phyloP scores from a whole-genome alignment of 2,329 filamentous ascomycete species.

The Penicillium glabrum region DNA sequence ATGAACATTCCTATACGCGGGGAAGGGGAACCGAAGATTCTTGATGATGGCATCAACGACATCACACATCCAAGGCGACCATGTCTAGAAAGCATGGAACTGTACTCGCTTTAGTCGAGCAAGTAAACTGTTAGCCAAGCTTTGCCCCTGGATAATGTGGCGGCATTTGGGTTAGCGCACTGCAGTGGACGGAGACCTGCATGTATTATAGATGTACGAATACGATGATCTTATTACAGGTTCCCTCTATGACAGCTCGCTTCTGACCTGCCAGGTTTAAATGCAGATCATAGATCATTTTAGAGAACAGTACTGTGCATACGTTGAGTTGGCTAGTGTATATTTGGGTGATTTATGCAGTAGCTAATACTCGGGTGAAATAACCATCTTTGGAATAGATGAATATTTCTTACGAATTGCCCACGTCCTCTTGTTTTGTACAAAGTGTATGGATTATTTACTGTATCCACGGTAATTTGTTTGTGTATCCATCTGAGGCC shows the following conservation, averaged over 20 bases:
- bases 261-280: not conserved
- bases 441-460: not conserved
- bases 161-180: not conserved
- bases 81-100: not conserved
- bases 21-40: slow-evolving; percentile 7
- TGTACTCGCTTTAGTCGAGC: not conserved
- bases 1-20: slow-evolving; percentile 18
- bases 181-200: not conserved
- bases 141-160: slow-evolving; percentile 15
- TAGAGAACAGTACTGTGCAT: too few relatives aligned
- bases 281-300: not conserved
- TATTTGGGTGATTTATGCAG: not conserved
- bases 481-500: not conserved
- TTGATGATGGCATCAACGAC: slow-evolving; percentile 14
- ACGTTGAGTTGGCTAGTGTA: too few relatives aligned
- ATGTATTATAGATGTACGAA: not conserved
- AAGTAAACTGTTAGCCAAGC: slow-evolving; percentile 13
- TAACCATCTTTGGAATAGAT: not conserved
- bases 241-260: not conserved
- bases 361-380: not conserved
- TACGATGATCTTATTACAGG: not conserved
- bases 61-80: not conserved
- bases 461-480: not conserved
- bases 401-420: not conserved
- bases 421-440: not conserved